Evolutionary conservation across 768 basidiomycete genomes (phyloP), one percentile per base, ranked within the genome.

Genomic region (Kwoniella sp.): DNA sequence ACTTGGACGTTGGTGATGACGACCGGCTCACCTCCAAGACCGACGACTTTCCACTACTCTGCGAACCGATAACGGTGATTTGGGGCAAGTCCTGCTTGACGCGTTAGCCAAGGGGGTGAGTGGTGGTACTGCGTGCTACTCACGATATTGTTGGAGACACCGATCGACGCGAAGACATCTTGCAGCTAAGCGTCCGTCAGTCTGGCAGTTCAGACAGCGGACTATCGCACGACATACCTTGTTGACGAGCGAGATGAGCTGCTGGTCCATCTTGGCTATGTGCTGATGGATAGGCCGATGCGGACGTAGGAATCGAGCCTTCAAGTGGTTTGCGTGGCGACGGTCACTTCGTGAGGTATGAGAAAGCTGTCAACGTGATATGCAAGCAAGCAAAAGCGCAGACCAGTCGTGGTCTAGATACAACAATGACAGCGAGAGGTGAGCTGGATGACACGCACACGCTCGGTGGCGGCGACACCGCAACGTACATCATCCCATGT

Each of bases 61-160:
- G 77, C 1, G 75, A 76, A 6, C 77, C 77, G 43, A 78, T 75
- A 17, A 77, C 77, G 8, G 74, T 69, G 53, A 77, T 78, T 67
- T 78, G 77, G 10, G 77, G 77, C 49, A 78, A 46, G 59, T 78
- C 76, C 74, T 75, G 50, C 38, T 33, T 39, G 23, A 46, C 31
- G 43, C 26, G 23, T 26, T 19, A 33, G 45, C 37, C 46, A 25
- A 27, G 7, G 17, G 15, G 23, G 12, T n/a, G 17, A 25, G 3
- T 17, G 12, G 39, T 19, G 46, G 1, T 29, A 52, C 8, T 59
- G 65, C 50, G 15, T 34, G 26, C 43, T 2, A 54, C 63, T 52
- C 41, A 75, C 71, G 15, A 74, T 67, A 44, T 67, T 67, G 54
- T 69, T 67, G 29, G 65, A 62, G 36, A 76, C 62, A 33, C 76